phyloP scores from a whole-genome alignment of 306 rosid genomes.

The Prunus davidiana region DNA sequence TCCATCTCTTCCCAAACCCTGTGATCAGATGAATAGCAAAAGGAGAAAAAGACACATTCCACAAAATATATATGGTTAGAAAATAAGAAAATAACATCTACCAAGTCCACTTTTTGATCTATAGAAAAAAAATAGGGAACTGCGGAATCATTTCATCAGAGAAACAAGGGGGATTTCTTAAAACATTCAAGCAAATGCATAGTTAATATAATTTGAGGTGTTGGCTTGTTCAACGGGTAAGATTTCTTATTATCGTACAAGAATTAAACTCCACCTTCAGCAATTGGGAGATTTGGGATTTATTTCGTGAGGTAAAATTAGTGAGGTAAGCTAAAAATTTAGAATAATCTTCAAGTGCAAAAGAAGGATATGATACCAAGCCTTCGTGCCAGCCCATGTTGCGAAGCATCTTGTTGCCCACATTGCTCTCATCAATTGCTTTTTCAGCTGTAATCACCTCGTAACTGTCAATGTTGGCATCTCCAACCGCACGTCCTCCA shows the following conservation, averaged over 20 bases:
- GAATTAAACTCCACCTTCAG: background rate
- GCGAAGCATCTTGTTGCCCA: constrained; percentile 99
- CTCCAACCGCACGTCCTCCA: constrained; percentile 82
- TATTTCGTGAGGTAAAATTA: background rate
- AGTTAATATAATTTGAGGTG: background rate
- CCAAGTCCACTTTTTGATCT: background rate
- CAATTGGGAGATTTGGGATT: background rate
- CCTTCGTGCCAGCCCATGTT: constrained; percentile 99
- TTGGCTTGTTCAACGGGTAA: background rate
- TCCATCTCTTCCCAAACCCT: constrained; percentile 98
- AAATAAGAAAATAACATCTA: background rate
- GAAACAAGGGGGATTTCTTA: background rate
- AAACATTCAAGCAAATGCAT: background rate
- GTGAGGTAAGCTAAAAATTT: background rate
- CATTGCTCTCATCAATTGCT: constrained; percentile 92
- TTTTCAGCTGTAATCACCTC: constrained; percentile 88
- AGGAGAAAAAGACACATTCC: constrained; percentile 28
- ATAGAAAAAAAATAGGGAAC: background rate
- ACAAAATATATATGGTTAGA: constrained; percentile 32
- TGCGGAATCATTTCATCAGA: background rate
- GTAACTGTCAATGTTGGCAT: constrained; percentile 49
- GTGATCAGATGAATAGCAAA: constrained; percentile 37
- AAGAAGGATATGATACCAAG: constrained; percentile 71
- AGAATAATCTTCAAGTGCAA: background rate
- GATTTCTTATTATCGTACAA: background rate